phyloP scores from a whole-genome alignment of 495 filamentous ascomycete genomes.

The Talaromyces liani region DNA sequence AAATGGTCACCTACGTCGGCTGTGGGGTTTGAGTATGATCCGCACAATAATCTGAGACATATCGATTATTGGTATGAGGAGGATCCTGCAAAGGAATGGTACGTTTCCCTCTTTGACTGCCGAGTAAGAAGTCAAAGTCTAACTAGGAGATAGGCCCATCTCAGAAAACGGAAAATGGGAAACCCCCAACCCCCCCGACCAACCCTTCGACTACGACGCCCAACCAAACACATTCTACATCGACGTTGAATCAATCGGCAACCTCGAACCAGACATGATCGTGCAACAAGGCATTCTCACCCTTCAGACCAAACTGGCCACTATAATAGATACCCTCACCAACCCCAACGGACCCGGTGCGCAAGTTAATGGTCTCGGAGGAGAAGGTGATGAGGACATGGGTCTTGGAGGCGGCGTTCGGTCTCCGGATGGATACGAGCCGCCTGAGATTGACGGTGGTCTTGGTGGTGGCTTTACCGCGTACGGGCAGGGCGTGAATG shows the following conservation, averaged over 20 bases:
- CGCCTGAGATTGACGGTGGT: slow-evolving; percentile 45
- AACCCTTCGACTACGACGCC: slow-evolving; percentile 87
- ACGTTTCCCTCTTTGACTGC: slow-evolving; percentile 26
- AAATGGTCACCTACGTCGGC: slow-evolving; percentile 93
- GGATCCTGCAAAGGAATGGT: slow-evolving; percentile 84
- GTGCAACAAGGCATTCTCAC: slow-evolving; percentile 84
- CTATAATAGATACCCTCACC: slow-evolving; percentile 67
- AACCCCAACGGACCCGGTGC: slow-evolving; percentile 37
- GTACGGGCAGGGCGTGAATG: slow-evolving; percentile 48
- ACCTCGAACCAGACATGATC: slow-evolving; percentile 78
- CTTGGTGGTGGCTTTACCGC: slow-evolving; percentile 71
- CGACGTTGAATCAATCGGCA: slow-evolving; percentile 84
- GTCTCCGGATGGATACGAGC: slow-evolving; percentile 52
- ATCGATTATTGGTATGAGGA: slow-evolving; percentile 90
- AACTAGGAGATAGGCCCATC: slow-evolving; percentile 55
- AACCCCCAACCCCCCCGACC: slow-evolving; percentile 64
- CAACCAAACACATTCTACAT: slow-evolving; percentile 80
- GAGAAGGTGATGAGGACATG: slow-evolving; percentile 41
- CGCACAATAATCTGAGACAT: slow-evolving; percentile 86
- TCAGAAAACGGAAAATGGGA: slow-evolving; percentile 84
- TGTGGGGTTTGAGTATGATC: slow-evolving; percentile 96
- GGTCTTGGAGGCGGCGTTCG: slow-evolving; percentile 54
- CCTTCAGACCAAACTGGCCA: slow-evolving; percentile 81
- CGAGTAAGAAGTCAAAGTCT: too few relatives aligned
- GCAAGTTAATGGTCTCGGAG: slow-evolving; percentile 40